Conservation (phyloP, 2,329 filamentous ascomycete species). For the Fusarium verrucosum region DNA sequence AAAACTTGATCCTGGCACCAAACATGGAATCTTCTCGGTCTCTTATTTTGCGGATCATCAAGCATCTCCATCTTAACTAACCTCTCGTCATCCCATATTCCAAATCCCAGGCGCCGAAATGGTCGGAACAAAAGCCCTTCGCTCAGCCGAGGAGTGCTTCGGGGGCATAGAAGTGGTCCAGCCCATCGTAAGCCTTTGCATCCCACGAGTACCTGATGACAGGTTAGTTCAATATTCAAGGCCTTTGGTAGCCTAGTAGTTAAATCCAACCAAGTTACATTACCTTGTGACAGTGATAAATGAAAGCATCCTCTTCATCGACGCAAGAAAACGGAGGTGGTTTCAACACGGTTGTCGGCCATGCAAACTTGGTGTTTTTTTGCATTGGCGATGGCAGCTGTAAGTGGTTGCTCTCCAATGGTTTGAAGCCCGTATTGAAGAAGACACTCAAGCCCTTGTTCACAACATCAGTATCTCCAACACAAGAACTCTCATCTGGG, state of each 20-base stretch:
- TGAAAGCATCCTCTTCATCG: background rate
- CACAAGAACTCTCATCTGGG: background rate
- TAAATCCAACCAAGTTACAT: no score
- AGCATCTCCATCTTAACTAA: slow-evolving; percentile 27
- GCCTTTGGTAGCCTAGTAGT: no score
- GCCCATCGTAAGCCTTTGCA: slow-evolving; percentile 18
- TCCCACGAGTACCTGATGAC: background rate
- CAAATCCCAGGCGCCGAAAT: slow-evolving; percentile 17
- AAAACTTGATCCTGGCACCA: slow-evolving; percentile 30
- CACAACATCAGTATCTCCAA: slow-evolving; percentile 4
- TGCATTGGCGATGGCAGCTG: background rate
- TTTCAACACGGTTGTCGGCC: background rate
- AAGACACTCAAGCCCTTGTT: slow-evolving; percentile 4
- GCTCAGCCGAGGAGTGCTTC: background rate
- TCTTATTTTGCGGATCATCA: slow-evolving; percentile 4
- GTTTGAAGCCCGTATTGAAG: slow-evolving; percentile 11
- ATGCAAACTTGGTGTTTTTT: background rate
- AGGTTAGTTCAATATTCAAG: no score
- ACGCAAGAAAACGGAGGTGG: background rate
- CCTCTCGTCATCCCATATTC: slow-evolving; percentile 28
- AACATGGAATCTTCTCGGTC: slow-evolving; percentile 3
- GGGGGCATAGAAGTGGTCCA: background rate
- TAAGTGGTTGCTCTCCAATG: background rate
- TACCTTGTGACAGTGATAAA: slow-evolving; percentile 9
- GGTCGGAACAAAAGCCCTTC: slow-evolving; percentile 21